Conservation (phyloP, 1,284 basidiomycete species). For the Peniophora sp. region DNA sequence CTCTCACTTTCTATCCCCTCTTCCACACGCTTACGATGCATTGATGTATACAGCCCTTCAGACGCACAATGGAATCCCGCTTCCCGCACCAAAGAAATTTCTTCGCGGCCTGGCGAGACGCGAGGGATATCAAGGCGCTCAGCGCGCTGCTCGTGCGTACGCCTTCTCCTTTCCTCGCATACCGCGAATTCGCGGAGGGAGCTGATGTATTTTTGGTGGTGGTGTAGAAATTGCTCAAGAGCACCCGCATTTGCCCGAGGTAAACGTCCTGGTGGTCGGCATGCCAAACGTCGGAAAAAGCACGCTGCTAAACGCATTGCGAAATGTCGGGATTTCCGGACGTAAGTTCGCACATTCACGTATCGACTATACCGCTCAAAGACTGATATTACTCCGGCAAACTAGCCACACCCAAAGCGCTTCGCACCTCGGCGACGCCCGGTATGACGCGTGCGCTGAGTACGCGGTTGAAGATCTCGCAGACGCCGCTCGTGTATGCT, state of each 20-base stretch:
- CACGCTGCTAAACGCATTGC: conserved; percentile 86
- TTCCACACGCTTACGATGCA: conserved; percentile 2
- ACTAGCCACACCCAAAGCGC: conserved; percentile 70
- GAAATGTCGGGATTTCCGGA: conserved; percentile 81
- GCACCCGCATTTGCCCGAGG: conserved; percentile 59
- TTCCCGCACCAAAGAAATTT: conserved; percentile 61
- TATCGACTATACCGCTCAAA: no score
- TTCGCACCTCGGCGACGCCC: conserved; percentile 84
- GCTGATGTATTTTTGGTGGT: background rate
- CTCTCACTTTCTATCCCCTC: conserved; percentile 27
- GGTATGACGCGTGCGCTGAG: conserved; percentile 83
- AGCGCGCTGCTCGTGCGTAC: conserved; percentile 65
- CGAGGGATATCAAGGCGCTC: conserved; percentile 53
- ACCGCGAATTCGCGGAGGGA: background rate
- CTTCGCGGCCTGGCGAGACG: conserved; percentile 65
- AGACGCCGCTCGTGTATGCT: conserved; percentile 82
- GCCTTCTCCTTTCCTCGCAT: conserved; percentile 22
- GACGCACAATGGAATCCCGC: conserved; percentile 54
- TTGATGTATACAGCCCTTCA: conserved; percentile 48
- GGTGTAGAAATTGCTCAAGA: conserved; percentile 58
- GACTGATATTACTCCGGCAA: no score
- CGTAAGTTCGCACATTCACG: conserved; percentile 46
- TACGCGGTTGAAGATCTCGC: conserved; percentile 73
- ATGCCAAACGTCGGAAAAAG: conserved; percentile 99
- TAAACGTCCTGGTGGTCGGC: conserved; percentile 87